Base-by-base conservation (phyloP, 129 eudicot species). In the Flaveria ramosissima region DNA sequence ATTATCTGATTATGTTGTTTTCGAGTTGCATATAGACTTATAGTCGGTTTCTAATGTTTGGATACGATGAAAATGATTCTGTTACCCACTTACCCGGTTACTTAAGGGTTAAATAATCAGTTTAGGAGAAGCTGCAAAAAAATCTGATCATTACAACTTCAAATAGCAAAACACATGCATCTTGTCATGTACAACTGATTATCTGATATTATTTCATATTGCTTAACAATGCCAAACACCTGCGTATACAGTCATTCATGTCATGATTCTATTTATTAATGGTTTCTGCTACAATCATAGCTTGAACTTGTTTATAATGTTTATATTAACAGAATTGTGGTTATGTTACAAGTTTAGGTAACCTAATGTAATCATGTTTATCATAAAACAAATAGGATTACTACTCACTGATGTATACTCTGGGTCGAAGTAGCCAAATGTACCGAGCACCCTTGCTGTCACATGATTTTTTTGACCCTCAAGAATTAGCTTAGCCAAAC, bases 351-450 rank as follows among this genome's bases (percentile, higher is more conserved):
- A 30, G 6, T 30, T 30, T 30, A 30, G 36, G 36, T 0, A 30
- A 30, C 36, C 36, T 6, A 30, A 4, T 16, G 13, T n/a, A 42
- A 71, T 67, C 56, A 1, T 41, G 30, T 21, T 30, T 60, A 19
- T 48, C 9, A 78, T 11, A 59, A 9, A 23, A 50, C 32, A 73
- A 80, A 72, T 53, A 56, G 23, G 23, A 41, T 72, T 9, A 72
- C 10, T 80, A 50, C 90, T 32, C 87, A 93, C 98, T 86, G 93
- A 87, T 82, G 98, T 93, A 83, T 93, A 93, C 71, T 93, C 98
- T 0, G 98, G 98, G 60, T 93, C 98, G 32, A 93, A 91, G 81
- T 91, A 93, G 78, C 98, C 98, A 82, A 93, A 93, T 76, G 98
- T 93, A 27, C 98, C 98, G 1, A 93, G 96, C 72, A 93, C 97